Evolutionary conservation across 2,329 filamentous ascomycete species (phyloP), one percentile per base, ranked within the genome.

Genomic region (Fusarium sp.): DNA sequence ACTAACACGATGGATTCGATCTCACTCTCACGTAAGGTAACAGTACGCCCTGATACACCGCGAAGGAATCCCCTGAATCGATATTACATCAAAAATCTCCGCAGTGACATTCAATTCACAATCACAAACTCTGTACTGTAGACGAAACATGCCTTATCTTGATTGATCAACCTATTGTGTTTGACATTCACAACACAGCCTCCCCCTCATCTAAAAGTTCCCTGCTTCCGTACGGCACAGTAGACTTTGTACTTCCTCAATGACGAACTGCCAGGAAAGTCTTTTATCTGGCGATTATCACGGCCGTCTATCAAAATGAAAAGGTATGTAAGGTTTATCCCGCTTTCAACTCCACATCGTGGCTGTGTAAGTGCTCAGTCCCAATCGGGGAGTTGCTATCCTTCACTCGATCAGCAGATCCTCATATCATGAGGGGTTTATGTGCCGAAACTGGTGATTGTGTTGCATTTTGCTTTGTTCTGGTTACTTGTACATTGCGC

Each of bases 301-400:
- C 25, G 18, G 42, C 34, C 20, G 18, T 21, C 21, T 41, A 14
- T 30, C 30, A 13, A 23, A 20, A 41, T 12, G 23, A 41, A 34
- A 42, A 27, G 16, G 14, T 12, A 23, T 25, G 30, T 47, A 16
- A 25, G 48, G 48, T 47, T 34, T 20, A 41, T 61, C 40, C 37
- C 41, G 32, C 45, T 47, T 30, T 18, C 43, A 50, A 69, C 66
- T 70, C 66, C 66, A 67, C 66, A 59, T 28, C 18, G 62, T 63
- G 67, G 67, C 67, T 69, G 57, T 71, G 67, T 71, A 48, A 18
- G 46, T 27, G 34, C n/a, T n/a, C 30, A 62, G 32, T 27, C 37
- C 67, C 49, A 69, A 63, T 55, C 37, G 41, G 30, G 45, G 41
- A 14, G n/a, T n/a, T 55, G 34, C 14, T 27, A 34, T 30, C 62